A percentile compares a stretch with the other conserved stretches of the same genome.
These are phyloP conservation scores for Silene uniflora DNA, from an alignment of 148 eudicot species.

Conservation along the genomic window DNA sequence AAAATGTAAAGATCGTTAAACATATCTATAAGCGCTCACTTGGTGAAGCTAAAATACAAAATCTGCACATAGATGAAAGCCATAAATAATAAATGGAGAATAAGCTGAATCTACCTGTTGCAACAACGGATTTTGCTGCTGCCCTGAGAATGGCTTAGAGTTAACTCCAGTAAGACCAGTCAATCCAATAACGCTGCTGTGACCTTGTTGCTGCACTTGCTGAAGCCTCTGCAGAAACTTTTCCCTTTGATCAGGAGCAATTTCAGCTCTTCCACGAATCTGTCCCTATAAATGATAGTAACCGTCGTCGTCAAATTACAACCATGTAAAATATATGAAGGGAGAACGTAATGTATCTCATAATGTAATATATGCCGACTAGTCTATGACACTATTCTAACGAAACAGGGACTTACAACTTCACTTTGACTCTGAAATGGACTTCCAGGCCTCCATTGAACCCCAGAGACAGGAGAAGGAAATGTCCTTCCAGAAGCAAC, in stretches of 20 bases:
- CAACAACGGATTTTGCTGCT: slow-evolving; percentile 70
- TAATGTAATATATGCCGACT: no score
- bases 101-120: slow-evolving; percentile 61
- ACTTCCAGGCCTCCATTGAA: slow-evolving; percentile 98
- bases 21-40: not conserved
- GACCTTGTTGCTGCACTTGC: slow-evolving; percentile 93
- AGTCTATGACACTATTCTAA: no score
- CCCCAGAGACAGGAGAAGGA: slow-evolving; percentile 69
- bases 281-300: slow-evolving; percentile 49
- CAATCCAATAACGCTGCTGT: slow-evolving; percentile 72
- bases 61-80: not conserved
- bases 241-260: slow-evolving; percentile 96
- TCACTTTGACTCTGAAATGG: slow-evolving; percentile 81
- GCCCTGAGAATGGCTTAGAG: slow-evolving; percentile 73
- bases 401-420: slow-evolving; percentile 44
- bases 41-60: not conserved
- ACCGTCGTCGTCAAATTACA: slow-evolving; percentile 2
- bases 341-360: no score
- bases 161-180: slow-evolving; percentile 66
- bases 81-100: not conserved
- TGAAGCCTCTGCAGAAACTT: slow-evolving; percentile 75
- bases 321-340: not conserved
- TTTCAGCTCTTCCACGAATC: slow-evolving; percentile 87
- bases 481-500: slow-evolving; percentile 57
- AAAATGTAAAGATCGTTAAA: not conserved